These are phyloP conservation scores for Lolium rigidum DNA, from an alignment of 176 grass and related monocot genomes.

Conservation along the genomic window DNA sequence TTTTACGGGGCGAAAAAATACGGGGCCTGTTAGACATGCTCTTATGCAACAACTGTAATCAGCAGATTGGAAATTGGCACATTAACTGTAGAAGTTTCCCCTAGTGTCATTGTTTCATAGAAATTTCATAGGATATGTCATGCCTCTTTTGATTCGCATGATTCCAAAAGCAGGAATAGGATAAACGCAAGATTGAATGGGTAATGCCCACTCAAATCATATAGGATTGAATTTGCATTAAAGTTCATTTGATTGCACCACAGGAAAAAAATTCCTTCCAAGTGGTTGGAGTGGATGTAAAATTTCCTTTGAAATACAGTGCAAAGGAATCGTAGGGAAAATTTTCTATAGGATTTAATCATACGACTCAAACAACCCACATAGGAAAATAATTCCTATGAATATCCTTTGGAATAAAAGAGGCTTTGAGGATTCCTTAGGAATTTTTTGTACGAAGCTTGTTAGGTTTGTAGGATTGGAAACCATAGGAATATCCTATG, in stretches of 20 bases:
- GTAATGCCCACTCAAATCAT: neutral
- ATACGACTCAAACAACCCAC: neutral
- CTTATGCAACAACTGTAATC: neutral
- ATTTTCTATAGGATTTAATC: neutral
- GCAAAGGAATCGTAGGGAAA: neutral
- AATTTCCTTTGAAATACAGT: neutral
- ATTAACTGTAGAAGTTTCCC: neutral
- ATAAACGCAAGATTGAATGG: neutral
- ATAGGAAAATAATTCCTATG: neutral
- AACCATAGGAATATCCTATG: neutral
- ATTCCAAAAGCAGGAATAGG: neutral
- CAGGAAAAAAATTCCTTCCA: too few species aligned
- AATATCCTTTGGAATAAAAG: neutral
- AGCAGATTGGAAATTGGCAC: neutral
- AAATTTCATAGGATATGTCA: neutral
- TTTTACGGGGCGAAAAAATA: too few species aligned
- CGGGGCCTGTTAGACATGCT: too few species aligned
- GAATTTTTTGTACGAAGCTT: neutral
- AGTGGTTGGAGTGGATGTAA: neutral
- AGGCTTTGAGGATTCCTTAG: neutral
- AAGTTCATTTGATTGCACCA: too few species aligned
- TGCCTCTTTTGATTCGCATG: neutral
- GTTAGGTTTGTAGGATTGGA: neutral
- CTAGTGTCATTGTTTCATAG: neutral
- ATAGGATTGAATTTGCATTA: neutral